Conservation (phyloP, 805 yeast species). For the Ogataea nitratoaversa region DNA sequence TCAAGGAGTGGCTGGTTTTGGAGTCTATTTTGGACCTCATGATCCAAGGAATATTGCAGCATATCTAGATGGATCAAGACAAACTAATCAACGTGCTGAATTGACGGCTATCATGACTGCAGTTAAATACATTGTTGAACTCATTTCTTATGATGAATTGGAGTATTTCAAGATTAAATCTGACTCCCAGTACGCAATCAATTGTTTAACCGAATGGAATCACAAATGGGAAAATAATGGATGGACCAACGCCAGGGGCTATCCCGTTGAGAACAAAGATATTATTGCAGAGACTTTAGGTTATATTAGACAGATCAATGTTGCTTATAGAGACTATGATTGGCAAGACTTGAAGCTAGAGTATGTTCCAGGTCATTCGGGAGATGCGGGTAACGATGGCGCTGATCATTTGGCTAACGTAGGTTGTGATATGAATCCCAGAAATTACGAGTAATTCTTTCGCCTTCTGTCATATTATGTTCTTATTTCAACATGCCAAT, state of each 20-base stretch:
- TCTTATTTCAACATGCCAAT: too few species aligned
- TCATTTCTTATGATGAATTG: slow-evolving; percentile 18
- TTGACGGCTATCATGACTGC: slow-evolving; percentile 63
- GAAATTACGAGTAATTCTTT: too few species aligned
- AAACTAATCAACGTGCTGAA: slow-evolving; percentile 83
- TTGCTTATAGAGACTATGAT: slow-evolving; percentile 30
- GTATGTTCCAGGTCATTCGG: slow-evolving; percentile 74
- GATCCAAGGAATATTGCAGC: slow-evolving; percentile 54
- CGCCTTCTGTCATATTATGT: too few species aligned
- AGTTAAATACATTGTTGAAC: slow-evolving; percentile 36
- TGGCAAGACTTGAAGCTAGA: slow-evolving; percentile 40
- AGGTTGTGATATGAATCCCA: slow-evolving; percentile 15
- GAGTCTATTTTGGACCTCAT: slow-evolving; percentile 61
- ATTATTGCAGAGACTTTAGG: slow-evolving; percentile 35
- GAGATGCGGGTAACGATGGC: slow-evolving; percentile 63
- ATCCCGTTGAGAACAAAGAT: slow-evolving; percentile 47
- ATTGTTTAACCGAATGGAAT: slow-evolving; percentile 55
- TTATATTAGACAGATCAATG: slow-evolving; percentile 33
- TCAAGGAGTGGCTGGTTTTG: slow-evolving; percentile 57
- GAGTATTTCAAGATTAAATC: slow-evolving; percentile 44
- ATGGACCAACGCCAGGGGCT: slow-evolving; percentile 44
- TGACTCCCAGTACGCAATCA: slow-evolving; percentile 68
- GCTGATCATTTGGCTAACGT: slow-evolving; percentile 72
- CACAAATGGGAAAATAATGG: slow-evolving; percentile 52
- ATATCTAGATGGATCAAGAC: slow-evolving; percentile 43